phyloP scores from a whole-genome alignment of 768 basidiomycete species.

The Megacollybia marginata region DNA sequence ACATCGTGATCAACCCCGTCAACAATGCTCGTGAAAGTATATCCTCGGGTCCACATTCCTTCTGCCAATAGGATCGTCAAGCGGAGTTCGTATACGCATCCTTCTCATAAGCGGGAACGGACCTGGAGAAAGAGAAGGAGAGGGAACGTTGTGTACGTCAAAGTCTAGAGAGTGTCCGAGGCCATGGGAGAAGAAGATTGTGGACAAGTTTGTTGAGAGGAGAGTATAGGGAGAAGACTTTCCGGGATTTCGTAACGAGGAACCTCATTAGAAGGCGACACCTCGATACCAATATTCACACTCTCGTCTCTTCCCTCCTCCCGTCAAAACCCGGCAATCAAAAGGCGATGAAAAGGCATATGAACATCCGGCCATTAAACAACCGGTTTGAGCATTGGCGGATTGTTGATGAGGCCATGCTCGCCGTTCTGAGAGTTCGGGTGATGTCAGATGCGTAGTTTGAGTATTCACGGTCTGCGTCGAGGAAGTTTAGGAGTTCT shows the following conservation, averaged over 20 bases:
- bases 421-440: constrained; percentile 63
- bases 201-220: too few species aligned
- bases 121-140: constrained; percentile 79
- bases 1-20: constrained; percentile 63
- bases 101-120: too few species aligned
- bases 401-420: constrained; percentile 65
- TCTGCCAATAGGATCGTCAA: too few species aligned
- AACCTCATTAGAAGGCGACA: constrained; percentile 70
- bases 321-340: constrained; percentile 74
- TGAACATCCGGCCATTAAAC: constrained; percentile 89
- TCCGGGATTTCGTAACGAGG: too few species aligned
- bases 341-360: constrained; percentile 69
- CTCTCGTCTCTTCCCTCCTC: constrained; percentile 50
- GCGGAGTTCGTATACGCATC: too few species aligned
- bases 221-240: too few species aligned
- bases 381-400: constrained; percentile 71
- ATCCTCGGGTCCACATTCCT: too few species aligned
- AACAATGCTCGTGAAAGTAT: too few species aligned
- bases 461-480: constrained; percentile 93
- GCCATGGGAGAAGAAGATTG: constrained; percentile 99
- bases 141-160: too few species aligned
- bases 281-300: constrained; percentile 62
- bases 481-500: constrained; percentile 73
- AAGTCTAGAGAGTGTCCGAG: too few species aligned
- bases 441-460: too few species aligned